phyloP scores from a whole-genome alignment of 2,329 filamentous ascomycete genomes.

The Ophiocordyceps camponoti-floridani region DNA sequence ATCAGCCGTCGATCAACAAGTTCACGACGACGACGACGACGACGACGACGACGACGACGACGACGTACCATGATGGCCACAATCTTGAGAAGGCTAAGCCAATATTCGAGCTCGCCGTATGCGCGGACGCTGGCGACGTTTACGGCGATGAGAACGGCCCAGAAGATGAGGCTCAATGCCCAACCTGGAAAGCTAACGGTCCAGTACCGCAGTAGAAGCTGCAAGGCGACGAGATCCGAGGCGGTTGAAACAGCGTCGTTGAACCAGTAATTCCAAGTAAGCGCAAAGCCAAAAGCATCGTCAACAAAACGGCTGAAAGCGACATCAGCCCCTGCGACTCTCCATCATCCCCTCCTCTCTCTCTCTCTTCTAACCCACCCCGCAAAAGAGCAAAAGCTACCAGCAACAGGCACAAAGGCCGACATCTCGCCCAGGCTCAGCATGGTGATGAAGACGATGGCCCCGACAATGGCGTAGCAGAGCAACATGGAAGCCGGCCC shows the following conservation, averaged over 20 bases:
- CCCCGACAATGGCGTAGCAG: constrained; percentile 36
- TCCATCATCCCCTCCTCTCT: too few species aligned
- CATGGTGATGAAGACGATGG: constrained; percentile 41
- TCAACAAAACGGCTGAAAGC: constrained; percentile 31
- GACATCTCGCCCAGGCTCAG: constrained; percentile 42
- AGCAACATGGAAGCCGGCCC: constrained; percentile 42
- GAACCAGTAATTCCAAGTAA: constrained; percentile 47
- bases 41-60: constrained; percentile 11
- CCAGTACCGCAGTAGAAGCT: constrained; percentile 43
- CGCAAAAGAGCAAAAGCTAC: constrained; percentile 33
- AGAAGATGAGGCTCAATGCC: constrained; percentile 44
- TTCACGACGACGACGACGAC: constrained; percentile 27
- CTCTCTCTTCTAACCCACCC: constrained; percentile 9
- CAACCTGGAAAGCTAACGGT: constrained; percentile 43
- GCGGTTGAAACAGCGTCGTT: constrained; percentile 39
- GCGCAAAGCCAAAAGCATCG: constrained; percentile 32
- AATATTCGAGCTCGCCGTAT: constrained; percentile 30
- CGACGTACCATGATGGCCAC: constrained; percentile 32
- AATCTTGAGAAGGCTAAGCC: constrained; percentile 36
- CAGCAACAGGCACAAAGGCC: constrained; percentile 30
- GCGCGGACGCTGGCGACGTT: constrained; percentile 16
- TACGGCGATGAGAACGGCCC: constrained; percentile 30
- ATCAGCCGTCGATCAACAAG: not conserved
- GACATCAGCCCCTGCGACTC: too few species aligned
- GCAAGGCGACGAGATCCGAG: constrained; percentile 34